Base-by-base conservation (phyloP, 1,139 yeast species). In the Eremothecium coryli region DNA sequence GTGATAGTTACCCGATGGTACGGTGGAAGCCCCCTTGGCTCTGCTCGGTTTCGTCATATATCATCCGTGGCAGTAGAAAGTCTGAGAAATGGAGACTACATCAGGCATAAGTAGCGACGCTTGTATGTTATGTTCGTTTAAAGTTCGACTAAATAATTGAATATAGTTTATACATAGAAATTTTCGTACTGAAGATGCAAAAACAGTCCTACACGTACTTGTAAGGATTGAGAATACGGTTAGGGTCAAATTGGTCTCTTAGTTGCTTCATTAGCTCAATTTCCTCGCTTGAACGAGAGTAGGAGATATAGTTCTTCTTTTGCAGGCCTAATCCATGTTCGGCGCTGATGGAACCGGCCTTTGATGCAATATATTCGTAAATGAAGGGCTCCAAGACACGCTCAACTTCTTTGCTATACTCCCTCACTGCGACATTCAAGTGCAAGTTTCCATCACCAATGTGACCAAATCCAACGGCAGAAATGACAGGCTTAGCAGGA, bases 311-410 rank as follows among this genome's bases (percentile, higher is more conserved):
- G 52, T 81, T 79, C 51, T 78, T 82, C 76, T 86, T 86, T 54
- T 86, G 95, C 71, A 86, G 81, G 1, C 96, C 96, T 41, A 86
- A 68, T 3, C 96, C 96, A 57, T 86, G 96, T 59, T 86, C 96
- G 24, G 96, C 96, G 36, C 93, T 79, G 39, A 86, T 79, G 2
- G 95, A 84, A 23, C 96, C 96, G 31, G 73, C 62, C 45, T 69
- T 69, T 44, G 78, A 71, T 40, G 71, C 69, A 42, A 86, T 80
- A 82, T 93, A 85, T 62, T 86, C 93, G 51, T 82, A 86, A 18
- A 86, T 90, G 61, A 78, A 86, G 22, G 96, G 96, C 61, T 86
- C 96, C 43, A 86, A 67, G 1, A 70, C 71, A 36, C 70, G 62
- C 61, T 86, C 95, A 37, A 86, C 79, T 26, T 66, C 70, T 58